These are phyloP conservation scores for Amanita rubescens DNA, from an alignment of 768 basidiomycete genomes.

Conservation along the genomic window DNA sequence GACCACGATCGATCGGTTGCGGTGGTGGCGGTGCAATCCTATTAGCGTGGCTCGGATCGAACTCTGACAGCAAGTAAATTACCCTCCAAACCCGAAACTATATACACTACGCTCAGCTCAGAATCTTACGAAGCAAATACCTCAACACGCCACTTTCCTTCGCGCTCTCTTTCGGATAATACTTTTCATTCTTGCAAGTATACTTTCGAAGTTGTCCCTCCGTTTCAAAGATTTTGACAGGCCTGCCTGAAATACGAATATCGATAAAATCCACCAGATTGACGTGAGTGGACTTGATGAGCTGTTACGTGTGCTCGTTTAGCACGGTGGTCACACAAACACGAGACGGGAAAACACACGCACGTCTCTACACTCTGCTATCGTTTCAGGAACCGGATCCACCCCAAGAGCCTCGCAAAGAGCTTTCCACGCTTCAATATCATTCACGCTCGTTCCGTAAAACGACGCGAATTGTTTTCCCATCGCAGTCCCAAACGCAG, in stretches of 20 bases:
- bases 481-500: neutral
- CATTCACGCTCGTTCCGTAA: neutral
- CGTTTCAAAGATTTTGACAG: neutral
- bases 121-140: constrained; percentile 1
- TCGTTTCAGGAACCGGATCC: neutral
- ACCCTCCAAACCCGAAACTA: too few relatives aligned
- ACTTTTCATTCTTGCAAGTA: neutral
- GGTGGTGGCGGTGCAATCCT: too few relatives aligned
- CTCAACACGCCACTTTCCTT: neutral
- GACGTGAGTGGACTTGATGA: constrained; percentile 6
- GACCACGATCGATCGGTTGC: too few relatives aligned
- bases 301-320: neutral
- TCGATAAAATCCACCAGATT: constrained; percentile 4
- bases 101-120: too few relatives aligned
- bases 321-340: too few relatives aligned
- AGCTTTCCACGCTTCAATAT: neutral
- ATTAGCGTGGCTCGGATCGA: too few relatives aligned
- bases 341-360: neutral
- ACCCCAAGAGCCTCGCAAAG: neutral
- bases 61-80: too few relatives aligned
- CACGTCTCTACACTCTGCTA: neutral
- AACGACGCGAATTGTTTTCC: neutral
- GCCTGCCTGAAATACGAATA: neutral
- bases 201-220: neutral
- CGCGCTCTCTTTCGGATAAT: constrained; percentile 5